Base-by-base conservation (phyloP, 2,329 filamentous ascomycete genomes). In the Nigrograna mackinnonii region DNA sequence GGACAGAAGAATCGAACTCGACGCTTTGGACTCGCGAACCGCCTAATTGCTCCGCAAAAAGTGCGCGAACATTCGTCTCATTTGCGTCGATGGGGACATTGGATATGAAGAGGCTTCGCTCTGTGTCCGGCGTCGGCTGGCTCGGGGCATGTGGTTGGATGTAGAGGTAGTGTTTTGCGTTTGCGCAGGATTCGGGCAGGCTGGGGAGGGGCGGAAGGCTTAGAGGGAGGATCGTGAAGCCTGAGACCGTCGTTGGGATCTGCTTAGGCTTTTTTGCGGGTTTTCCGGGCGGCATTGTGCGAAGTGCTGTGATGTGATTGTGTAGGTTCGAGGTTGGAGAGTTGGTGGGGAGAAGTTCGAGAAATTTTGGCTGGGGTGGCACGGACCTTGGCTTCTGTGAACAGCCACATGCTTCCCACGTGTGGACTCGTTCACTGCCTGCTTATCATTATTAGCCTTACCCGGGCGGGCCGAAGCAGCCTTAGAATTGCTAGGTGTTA, bases 41-140 rank as follows among this genome's bases (percentile, higher is more conserved):
- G 6, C 89, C 87, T 0, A 96, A 78, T 13, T 95, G 80, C 1
- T 79, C 75, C 1, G 82, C 73, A 55, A 97, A 95, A 0, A 97
- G 73, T 31, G 84, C 77, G 33, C 89, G 84, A 31, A 97, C 78
- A 57, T 91, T 88, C 1, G 76, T 68, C 43, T 89, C 85, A 4
- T 89, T 95, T 45, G 89, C 85, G 63, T 96, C 91, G 49, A 86
- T 77, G 5, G 94, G 94, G 1, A 95, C 73, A 60, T 99, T 97
- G 50, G 91, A 87, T n/a, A 95, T 66, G 70, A 96, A 99, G 14
- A 99, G 78, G 47, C 88, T 91, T 55, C 91, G 85, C 67, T 87
- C 80, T 41, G 80, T 76, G 6, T 86, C 87, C 12, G 88, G 83
- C 9, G 58, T 62, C 18, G 63, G 50, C 16, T 55, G 79, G 70